These are phyloP conservation scores for Sphenostylis stenocarpa DNA, from an alignment of 306 rosid genomes.

Conservation along the genomic window DNA sequence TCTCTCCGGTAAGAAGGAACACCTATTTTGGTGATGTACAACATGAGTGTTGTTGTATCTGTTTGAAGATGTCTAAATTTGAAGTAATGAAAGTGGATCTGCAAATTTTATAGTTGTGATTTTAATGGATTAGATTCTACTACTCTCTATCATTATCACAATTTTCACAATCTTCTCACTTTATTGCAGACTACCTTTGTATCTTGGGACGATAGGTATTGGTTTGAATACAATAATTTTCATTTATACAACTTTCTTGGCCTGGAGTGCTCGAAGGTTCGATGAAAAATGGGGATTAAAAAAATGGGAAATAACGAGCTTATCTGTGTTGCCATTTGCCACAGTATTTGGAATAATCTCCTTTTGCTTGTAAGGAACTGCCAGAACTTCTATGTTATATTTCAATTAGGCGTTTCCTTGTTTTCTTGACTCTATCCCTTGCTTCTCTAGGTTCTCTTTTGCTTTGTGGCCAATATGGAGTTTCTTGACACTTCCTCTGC, in stretches of 20 bases:
- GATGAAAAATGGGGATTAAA: slow-evolving; percentile 89
- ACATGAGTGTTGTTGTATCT: slow-evolving; percentile 17
- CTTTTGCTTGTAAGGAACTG: slow-evolving; percentile 78
- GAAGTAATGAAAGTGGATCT: slow-evolving; percentile 16
- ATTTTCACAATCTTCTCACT: slow-evolving; percentile 29
- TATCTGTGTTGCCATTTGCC: slow-evolving; percentile 75
- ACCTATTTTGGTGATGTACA: slow-evolving; percentile 8
- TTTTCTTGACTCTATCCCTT: slow-evolving; percentile 33
- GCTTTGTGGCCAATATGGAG: slow-evolving; percentile 99
- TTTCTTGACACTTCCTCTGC: slow-evolving; percentile 90
- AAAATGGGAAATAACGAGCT: slow-evolving; percentile 85
- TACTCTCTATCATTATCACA: slow-evolving; percentile 14
- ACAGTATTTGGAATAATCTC: slow-evolving; percentile 77
- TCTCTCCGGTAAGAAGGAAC: not conserved
- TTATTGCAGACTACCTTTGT: slow-evolving; percentile 81
- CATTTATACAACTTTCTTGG: slow-evolving; percentile 73
- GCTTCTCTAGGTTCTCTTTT: slow-evolving; percentile 63
- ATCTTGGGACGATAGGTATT: slow-evolving; percentile 85
- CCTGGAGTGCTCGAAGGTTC: slow-evolving; percentile 75
- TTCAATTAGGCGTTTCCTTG: slow-evolving; percentile 19
- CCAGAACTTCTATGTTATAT: not conserved
- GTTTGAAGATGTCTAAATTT: slow-evolving; percentile 31
- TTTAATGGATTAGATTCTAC: slow-evolving; percentile 17
- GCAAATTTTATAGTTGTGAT: slow-evolving; percentile 24
- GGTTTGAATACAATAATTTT: slow-evolving; percentile 69